Evolutionary conservation across 2,329 filamentous ascomycete genomes (phyloP), one percentile per base, ranked within the genome.

Genomic region (Phialophora verrucosa): DNA sequence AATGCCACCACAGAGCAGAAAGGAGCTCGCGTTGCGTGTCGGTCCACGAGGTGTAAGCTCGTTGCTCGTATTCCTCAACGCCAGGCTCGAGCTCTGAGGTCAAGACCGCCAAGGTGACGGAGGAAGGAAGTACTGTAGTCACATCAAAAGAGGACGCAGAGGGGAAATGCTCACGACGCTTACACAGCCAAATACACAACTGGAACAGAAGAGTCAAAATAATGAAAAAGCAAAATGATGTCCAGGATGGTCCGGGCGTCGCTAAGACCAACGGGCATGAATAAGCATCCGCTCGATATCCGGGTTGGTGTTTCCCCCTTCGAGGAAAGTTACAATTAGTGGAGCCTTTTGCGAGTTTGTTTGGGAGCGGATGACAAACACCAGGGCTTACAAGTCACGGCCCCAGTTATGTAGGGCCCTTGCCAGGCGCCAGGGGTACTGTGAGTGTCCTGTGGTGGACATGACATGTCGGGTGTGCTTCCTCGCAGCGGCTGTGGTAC

Each of bases 301-400:
- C 53, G 53, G 5, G 47, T 17, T 62, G 42, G 58, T 62, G 59
- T 62, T 47, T 49, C 42, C 35, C 47, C 8, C 59, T 42, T 55
- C 53, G 53, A 55, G 53, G n/a, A 55, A 25, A 7, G 49, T 11
- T 11, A 35, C 10, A 31, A 25, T 25, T 50, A 27, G 49, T 51
- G 49, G 49, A 51, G 49, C 49, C 49, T 51, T 27, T 20, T 44
- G 35, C 12, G 35, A 17, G 35, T 32, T 32, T 32, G 31, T 14
- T 42, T 12, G 47, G 8, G 47, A 6, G 31, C 3, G 47, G 47
- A 25, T 51, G 49, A 51, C 49, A 23, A 51, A 51, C 20, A 51
- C 49, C 4, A 42, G 32, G 32, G 11, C 32, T 12, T 35, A 35
- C 32, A 10, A 35, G 32, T 35, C 29, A 31, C 29, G 29, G 3